Evolutionary conservation across 2,329 filamentous ascomycete genomes (phyloP), one percentile per base, ranked within the genome.

Genomic region (Eutypella sp.): DNA sequence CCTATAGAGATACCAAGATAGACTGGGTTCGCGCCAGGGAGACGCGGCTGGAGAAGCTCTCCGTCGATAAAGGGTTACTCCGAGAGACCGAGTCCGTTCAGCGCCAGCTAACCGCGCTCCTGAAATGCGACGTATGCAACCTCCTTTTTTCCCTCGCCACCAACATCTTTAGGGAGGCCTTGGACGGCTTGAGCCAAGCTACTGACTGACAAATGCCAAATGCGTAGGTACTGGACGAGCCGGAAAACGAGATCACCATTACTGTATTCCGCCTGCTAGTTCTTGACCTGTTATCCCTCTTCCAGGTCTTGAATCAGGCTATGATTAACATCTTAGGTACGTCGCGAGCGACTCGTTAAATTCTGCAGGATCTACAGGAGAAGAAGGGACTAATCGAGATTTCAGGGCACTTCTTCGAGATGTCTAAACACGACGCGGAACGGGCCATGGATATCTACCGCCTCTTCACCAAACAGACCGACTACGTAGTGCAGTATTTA

Each of bases 231-330:
- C 79, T 97, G 62, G 85, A 89, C 52, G 93, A 97, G 57, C 83
- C 87, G 7, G 91, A 96, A 63, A 99, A 97, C 62, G 93, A 99
- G 67, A 97, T 99, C 56, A 95, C 90, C 9, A 78, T 97, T 55
- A 95, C 89, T 9, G 91, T 95, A 23, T 99, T 97, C 63, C 82
- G 93, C 47, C 74, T 99, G 52, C 74, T 99, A 44, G 95, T 95
- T 18, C 75, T 96, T 58, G 93, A 99, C 66, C 74, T 99, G 31
- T 69, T 99, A 49, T 84, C 88, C 13, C 74, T 99, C 45, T 99
- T 96, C 71, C 90, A 95, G 60, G 89, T 93, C 40, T 85, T 96
- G 70, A 99, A 99, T 62, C 90, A 96, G 68, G 93, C 89, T 41
- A 88, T 96, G 62, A 99, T 99, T 69, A 96, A 95, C 67, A 89